Percentiles rank a stretch among this genome's conserved stretches.
Evolutionary conservation across 805 yeast species (phyloP).

Genomic region (Metschnikowia orientalis): DNA sequence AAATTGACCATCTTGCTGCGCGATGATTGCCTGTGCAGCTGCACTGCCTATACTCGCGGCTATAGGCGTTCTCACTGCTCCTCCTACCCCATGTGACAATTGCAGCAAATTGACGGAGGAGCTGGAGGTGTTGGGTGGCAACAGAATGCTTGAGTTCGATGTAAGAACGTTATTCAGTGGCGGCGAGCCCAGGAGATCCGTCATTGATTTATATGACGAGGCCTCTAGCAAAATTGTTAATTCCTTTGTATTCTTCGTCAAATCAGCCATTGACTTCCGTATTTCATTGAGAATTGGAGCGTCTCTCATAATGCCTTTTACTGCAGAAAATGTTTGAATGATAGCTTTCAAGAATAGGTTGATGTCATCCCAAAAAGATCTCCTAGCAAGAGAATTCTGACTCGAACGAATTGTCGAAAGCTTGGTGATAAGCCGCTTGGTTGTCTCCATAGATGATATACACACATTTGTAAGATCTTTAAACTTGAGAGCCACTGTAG

Average conservation of each 20-base stretch:
- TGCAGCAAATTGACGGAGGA: slow-evolving; percentile 8
- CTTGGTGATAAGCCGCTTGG: slow-evolving; percentile 57
- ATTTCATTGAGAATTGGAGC: slow-evolving; percentile 76
- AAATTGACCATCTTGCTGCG: slow-evolving; percentile 12
- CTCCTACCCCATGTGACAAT: slow-evolving; percentile 1
- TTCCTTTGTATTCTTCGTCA: slow-evolving; percentile 88
- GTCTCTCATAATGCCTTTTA: slow-evolving; percentile 77
- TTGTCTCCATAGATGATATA: slow-evolving; percentile 75
- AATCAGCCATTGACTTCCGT: slow-evolving; percentile 69
- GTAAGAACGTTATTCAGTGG: slow-evolving; percentile 6
- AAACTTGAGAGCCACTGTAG: slow-evolving; percentile 56
- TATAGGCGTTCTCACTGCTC: slow-evolving; percentile 14
- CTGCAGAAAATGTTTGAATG: slow-evolving; percentile 76
- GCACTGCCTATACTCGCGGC: slow-evolving; percentile 17
- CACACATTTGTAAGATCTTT: slow-evolving; percentile 76
- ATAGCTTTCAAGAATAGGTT: slow-evolving; percentile 78
- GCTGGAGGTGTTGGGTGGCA: slow-evolving; percentile 2
- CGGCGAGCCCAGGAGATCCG: slow-evolving; percentile 13
- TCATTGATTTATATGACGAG: slow-evolving; percentile 18
- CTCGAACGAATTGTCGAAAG: slow-evolving; percentile 48
- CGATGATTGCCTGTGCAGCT: slow-evolving; percentile 17
- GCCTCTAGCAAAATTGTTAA: slow-evolving; percentile 78
- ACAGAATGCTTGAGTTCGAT: slow-evolving; percentile 3
- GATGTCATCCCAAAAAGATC: slow-evolving; percentile 78
- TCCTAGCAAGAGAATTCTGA: slow-evolving; percentile 48